Base-by-base conservation (phyloP, 2,329 filamentous ascomycete species). In the Fusarium scirpi region DNA sequence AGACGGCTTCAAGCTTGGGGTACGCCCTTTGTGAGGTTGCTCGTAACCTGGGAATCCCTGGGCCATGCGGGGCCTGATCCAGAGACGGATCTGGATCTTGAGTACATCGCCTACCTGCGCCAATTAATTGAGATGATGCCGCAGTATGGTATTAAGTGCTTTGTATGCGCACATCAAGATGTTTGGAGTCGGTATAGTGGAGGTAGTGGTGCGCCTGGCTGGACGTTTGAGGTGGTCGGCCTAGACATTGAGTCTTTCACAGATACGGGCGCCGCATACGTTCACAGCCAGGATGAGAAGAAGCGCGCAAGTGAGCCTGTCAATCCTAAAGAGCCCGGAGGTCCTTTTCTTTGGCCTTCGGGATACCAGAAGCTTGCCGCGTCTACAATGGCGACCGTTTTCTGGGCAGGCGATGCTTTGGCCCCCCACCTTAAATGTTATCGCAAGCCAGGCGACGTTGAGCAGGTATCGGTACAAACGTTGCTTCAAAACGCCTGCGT, bases 181-280 rank as follows among this genome's bases (percentile, higher is more conserved):
- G 80, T 82, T 13, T 83, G 81, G 81, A 82, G 80, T 47, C 75
- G 81, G 8, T 82, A 80, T 59, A 81, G 80, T 30, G 81, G 81
- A 12, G 81, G 81, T 1, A 82, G 81, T 45, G 81, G 81, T 48
- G 81, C 81, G 6, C 81, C 81, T 0, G 77, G 79, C 10, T 83
- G 81, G 81, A 82, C 81, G 0, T 82, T 83, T 62, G 78, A 81
- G 55, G 76, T 80, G 1, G 81, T 78, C 2, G 81, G 81, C 1
- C 77, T 83, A 3, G 79, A 83, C 57, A 74, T 80, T 30, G 76
- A 80, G 48, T 76, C 79, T 10, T 80, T 80, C 58, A 76, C 76
- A 24, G 75, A 76, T 3, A 77, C 75, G 10, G 77, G 78, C 9
- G 76, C 78, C 15, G 79, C 79, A 2, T 80, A 80, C 34, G 76